Conservation (phyloP, 176 grass and related monocot species). For the Guadua angustifolia region DNA sequence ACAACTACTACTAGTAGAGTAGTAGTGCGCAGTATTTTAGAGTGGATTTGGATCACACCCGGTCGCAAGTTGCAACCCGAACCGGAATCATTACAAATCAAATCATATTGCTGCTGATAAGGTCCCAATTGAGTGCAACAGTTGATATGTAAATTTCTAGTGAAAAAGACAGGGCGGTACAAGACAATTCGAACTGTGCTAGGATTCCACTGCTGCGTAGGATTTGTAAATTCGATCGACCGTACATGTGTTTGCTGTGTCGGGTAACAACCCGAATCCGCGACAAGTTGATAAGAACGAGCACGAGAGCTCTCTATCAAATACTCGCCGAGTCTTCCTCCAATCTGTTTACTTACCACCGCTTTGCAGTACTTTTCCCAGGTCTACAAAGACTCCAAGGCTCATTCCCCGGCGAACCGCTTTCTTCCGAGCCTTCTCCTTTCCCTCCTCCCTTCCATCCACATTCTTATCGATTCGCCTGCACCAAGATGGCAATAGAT, state of each 20-base stretch:
- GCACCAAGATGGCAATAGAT: constrained; percentile 62
- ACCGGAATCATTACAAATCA: not conserved
- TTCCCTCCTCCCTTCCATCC: not conserved
- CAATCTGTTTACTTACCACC: constrained; percentile 1
- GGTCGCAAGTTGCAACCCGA: not conserved
- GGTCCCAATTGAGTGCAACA: not conserved
- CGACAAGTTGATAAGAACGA: constrained; percentile 57
- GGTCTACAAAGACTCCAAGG: constrained; percentile 56
- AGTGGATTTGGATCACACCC: constrained; percentile 1
- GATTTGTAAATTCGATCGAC: not conserved
- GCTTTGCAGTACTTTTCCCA: constrained; percentile 27
- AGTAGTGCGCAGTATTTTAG: not conserved
- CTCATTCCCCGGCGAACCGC: not conserved
- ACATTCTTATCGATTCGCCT: constrained; percentile 12
- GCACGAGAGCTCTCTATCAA: constrained; percentile 28
- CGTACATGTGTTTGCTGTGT: constrained; percentile 27
- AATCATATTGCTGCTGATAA: not conserved
- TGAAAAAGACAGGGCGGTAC: not conserved
- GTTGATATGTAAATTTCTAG: not conserved
- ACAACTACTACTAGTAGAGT: not conserved
- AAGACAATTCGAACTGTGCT: not conserved
- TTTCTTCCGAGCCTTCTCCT: constrained; percentile 21
- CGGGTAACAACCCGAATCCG: not conserved
- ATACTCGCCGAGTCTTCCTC: not conserved
- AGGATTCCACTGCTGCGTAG: not conserved